phyloP scores from a whole-genome alignment of 495 filamentous ascomycete genomes.

The Xylaria curta region DNA sequence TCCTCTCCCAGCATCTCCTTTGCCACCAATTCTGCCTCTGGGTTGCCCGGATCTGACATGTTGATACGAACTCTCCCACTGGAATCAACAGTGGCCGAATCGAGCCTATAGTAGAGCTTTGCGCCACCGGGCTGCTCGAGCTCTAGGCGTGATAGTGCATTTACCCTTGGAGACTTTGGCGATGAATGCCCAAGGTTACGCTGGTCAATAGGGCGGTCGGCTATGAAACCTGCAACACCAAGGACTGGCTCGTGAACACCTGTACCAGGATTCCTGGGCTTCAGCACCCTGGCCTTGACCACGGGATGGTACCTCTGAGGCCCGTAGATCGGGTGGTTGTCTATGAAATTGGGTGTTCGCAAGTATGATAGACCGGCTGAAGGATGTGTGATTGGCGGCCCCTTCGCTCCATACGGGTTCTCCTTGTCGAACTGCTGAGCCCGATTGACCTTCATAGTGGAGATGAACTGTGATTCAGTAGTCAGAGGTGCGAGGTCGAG shows the following conservation, averaged over 20 bases:
- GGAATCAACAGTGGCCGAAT: conserved; percentile 62
- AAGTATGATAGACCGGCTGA: conserved; percentile 89
- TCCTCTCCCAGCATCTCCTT: conserved; percentile 50
- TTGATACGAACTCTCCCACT: conserved; percentile 63
- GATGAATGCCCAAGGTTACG: background rate
- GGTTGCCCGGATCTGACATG: conserved; percentile 50
- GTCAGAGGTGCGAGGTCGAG: conserved; percentile 58
- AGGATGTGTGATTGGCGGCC: conserved; percentile 86
- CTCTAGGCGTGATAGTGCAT: conserved; percentile 50
- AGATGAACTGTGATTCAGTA: background rate
- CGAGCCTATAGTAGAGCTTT: conserved; percentile 68
- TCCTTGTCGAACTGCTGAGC: conserved; percentile 22
- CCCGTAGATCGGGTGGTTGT: conserved; percentile 84
- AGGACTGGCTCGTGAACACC: conserved; percentile 39
- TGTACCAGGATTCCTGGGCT: conserved; percentile 36
- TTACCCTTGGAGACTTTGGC: background rate
- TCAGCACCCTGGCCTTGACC: conserved; percentile 72
- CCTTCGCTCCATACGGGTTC: conserved; percentile 62
- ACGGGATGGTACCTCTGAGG: conserved; percentile 69
- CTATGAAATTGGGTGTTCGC: conserved; percentile 69
- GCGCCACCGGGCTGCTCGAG: conserved; percentile 66
- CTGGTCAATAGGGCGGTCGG: conserved; percentile 23
- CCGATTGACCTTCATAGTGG: conserved; percentile 32
- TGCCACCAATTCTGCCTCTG: conserved; percentile 58
- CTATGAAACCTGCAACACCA: conserved; percentile 59